Evolutionary conservation across 192 early-diverging fungal species (phyloP), one percentile per base, ranked within the genome.

Genomic region (Coemansia sp.): DNA sequence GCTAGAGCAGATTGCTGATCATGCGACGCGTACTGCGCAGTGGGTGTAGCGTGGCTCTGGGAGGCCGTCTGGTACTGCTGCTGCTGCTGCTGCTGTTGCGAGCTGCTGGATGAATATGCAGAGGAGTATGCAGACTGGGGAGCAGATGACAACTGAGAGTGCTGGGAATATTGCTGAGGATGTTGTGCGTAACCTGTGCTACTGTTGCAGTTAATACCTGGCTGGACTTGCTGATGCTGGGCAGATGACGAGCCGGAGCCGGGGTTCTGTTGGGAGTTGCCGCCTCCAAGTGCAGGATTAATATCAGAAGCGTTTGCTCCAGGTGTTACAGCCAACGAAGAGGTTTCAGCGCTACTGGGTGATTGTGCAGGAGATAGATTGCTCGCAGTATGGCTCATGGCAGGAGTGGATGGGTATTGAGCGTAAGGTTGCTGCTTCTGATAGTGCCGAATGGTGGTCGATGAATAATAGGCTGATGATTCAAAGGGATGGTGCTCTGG

Each of bases 11-110:
- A 46, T 56, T 64, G 63, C 63, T 72, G 73, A 46, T 81, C 79
- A 57, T 81, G 79, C 65, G 73, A 48, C 68, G 58, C 70, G 69
- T 81, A 81, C 79, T 81, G 79, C 29, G 79, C 63, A 45, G 79
- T 60, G 5, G 74, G 38, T 43, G 63, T n/a, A 20, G 62, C 48
- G 49, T 74, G 69, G 41, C 52, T 59, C 42, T 79, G 76, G 14
- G 70, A 58, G 19, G 67, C 52, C 5, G 62, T 54, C 63, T 81
- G 78, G 40, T 81, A 81, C 62, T 49, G 61, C 22, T 53, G 76
- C 56, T 55, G 48, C 29, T 29, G 29, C 29, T 29, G 29, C 29
- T 29, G n/a, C n/a, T n/a, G n/a, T 58, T 13, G 63, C 34, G 15
- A 64, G 67, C 62, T 66, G 65, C 69, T 67, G 72, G 48, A 50